Evolutionary conservation across 2,329 filamentous ascomycete species (phyloP).

Genomic region (Fusarium albosuccineum): DNA sequence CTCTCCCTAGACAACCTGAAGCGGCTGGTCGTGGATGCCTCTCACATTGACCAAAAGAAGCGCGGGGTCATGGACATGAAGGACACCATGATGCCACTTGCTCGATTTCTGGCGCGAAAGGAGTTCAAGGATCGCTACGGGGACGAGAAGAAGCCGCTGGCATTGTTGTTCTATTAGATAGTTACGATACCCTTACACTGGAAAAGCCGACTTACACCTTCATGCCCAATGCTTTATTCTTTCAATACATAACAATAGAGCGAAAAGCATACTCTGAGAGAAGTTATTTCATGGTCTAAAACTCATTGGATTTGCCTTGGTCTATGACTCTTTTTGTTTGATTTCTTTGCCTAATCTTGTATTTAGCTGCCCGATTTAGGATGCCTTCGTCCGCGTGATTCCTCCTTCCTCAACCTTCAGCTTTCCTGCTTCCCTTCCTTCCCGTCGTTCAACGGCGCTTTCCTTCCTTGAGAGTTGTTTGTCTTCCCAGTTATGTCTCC

Average conservation of each 20-base stretch:
- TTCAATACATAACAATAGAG: too few relatives aligned
- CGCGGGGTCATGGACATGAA: slow-evolving; percentile 95
- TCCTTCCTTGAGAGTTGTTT: background rate
- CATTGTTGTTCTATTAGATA: slow-evolving; percentile 74
- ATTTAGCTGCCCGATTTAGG: too few relatives aligned
- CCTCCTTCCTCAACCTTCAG: background rate
- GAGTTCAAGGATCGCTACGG: slow-evolving; percentile 80
- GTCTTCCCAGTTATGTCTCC: background rate
- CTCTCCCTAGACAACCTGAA: slow-evolving; percentile 79
- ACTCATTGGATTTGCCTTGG: too few relatives aligned
- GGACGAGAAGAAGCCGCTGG: slow-evolving; percentile 68
- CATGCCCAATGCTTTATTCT: too few relatives aligned
- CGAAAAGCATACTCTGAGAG: too few relatives aligned
- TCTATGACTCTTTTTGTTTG: too few relatives aligned
- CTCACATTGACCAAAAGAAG: slow-evolving; percentile 95
- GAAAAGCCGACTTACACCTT: slow-evolving; percentile 5
- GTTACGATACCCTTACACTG: slow-evolving; percentile 41
- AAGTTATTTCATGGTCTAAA: too few relatives aligned
- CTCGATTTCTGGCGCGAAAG: slow-evolving; percentile 77
- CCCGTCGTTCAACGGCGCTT: background rate
- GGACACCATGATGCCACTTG: slow-evolving; percentile 86
- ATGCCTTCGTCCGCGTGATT: background rate
- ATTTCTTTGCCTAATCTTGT: too few relatives aligned
- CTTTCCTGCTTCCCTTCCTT: slow-evolving; percentile 8
- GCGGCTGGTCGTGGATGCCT: slow-evolving; percentile 89